Conservation (phyloP, 176 grass and related monocot genomes). For the Calamus simplicifolius region DNA sequence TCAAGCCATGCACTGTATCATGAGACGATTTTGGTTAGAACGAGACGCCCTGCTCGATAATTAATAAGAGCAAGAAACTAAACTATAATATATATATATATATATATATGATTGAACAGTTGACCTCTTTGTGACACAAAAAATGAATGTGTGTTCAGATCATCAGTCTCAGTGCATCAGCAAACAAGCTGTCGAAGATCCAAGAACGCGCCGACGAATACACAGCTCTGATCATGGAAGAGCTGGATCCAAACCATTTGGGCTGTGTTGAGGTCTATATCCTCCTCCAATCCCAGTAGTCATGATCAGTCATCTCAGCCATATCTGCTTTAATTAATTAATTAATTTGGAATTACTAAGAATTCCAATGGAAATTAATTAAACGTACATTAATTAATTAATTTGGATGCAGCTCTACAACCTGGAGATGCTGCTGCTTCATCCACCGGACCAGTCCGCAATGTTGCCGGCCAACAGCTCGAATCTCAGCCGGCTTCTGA, state of each 20-base stretch:
- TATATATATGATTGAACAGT: too few relatives aligned
- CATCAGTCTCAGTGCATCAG: conserved; percentile 78
- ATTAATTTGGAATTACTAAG: too few relatives aligned
- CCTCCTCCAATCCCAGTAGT: neutral
- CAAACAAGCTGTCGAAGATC: conserved; percentile 91
- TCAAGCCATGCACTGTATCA: too few relatives aligned
- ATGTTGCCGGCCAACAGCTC: conserved; percentile 36
- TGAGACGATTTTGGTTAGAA: too few relatives aligned
- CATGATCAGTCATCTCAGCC: neutral
- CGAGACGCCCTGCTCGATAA: too few relatives aligned
- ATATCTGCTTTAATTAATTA: too few relatives aligned
- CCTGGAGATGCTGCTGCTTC: conserved; percentile 64
- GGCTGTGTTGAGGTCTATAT: conserved; percentile 86
- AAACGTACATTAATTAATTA: too few relatives aligned
- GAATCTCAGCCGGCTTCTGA: conserved; percentile 84
- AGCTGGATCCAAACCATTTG: conserved; percentile 57
- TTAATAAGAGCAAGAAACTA: too few relatives aligned
- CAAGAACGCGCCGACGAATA: conserved; percentile 86
- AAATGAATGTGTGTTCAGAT: conserved; percentile 26
- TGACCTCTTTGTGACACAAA: too few relatives aligned
- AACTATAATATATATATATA: too few relatives aligned
- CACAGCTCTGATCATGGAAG: conserved; percentile 95
- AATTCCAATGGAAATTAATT: too few relatives aligned
- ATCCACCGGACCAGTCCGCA: conserved; percentile 31
- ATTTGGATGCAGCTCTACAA: conserved; percentile 41